Evolutionary conservation across 108 stramenopile species (phyloP), one percentile per base, ranked within the genome.

Genomic region (Epithemia pelagica): DNA sequence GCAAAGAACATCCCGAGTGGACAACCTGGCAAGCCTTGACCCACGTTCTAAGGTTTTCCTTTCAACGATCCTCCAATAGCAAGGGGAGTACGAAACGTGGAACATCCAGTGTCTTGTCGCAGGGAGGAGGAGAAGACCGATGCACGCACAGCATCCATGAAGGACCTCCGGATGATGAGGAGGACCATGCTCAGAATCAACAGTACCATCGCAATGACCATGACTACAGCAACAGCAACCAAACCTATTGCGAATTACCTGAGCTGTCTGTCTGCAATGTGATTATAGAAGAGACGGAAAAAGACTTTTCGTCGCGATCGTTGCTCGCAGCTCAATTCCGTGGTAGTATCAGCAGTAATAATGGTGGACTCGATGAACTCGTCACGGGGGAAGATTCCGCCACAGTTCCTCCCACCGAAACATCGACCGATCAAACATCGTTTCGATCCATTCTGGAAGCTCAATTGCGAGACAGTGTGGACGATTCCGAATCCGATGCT

Each of bases 181-280:
- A n/a, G n/a, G n/a, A n/a, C n/a, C n/a, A n/a, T n/a, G n/a, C n/a
- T n/a, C n/a, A n/a, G n/a, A n/a, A n/a, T n/a, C n/a, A n/a, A n/a
- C n/a, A n/a, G n/a, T n/a, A n/a, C n/a, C n/a, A n/a, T n/a, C n/a
- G n/a, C n/a, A n/a, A n/a, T n/a, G n/a, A 46, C 37, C 37, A 46
- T 10, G 37, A 46, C 37, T 46, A 46, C 5, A 46, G 15, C 37
- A 15, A 46, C 37, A 46, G 37, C 15, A 46, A 10, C 5, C 37
- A 46, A 46, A 46, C 73, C 33, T 55, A 67, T 18, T 54, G 75
- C 37, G 37, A 46, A 46, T 46, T 46, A 15, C 10, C 37, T 46
- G 37, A 46, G 15, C 10, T 46, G 5, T 46, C 37, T 5, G 37
- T 5, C 5, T 10, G 37, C 37, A 46, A 46, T 15, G 15, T 46